Base-by-base conservation (phyloP, 495 filamentous ascomycete genomes). In the Talaromyces nanjingensis region DNA sequence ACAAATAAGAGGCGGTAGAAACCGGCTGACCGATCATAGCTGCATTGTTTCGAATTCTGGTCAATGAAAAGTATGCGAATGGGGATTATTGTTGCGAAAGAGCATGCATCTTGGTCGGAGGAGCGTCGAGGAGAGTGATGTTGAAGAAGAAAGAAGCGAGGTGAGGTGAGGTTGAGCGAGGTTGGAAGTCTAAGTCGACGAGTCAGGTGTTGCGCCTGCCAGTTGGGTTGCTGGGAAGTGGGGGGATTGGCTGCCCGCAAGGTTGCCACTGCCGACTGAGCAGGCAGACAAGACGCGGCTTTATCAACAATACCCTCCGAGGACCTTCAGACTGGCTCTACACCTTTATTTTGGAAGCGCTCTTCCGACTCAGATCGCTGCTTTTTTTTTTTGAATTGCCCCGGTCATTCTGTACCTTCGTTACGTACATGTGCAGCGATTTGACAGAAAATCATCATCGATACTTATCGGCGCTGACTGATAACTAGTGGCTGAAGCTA, bases 151-250 rank as follows among this genome's bases (percentile, higher is more conserved):
- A 33, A 18, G 25, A 47, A 47, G 37, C 16, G 42, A 47, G 16
- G 22, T 25, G 37, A 57, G 22, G 20, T 57, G 24, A 59, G 53
- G 62, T 54, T 27, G 62, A 20, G 60, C 16, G 62, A 57, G 16
- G 49, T 39, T 42, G 52, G 24, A 61, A 18, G 27, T 42, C 37
- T 7, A 18, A 45, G 49, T 27, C 53, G 27, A n/a, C 53, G 53
- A 56, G 56, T 59, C 27, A 59, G 27, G 14, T 34, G 55, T 58
- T 58, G 55, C 55, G 55, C 55, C 24, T 29, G 55, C 55, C 52
- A 45, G 39, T 27, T 52, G 18, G 33, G 24, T 18, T 29, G 39
- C 25, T 54, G 14, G n/a, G 45, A 62, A 53, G 60, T 54, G 60
- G 60, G 60, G 60, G 60, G 12, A 39, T 14, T n/a, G 4, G 39